phyloP scores from a whole-genome alignment of 148 eudicot species.

The Beta vulgaris region DNA sequence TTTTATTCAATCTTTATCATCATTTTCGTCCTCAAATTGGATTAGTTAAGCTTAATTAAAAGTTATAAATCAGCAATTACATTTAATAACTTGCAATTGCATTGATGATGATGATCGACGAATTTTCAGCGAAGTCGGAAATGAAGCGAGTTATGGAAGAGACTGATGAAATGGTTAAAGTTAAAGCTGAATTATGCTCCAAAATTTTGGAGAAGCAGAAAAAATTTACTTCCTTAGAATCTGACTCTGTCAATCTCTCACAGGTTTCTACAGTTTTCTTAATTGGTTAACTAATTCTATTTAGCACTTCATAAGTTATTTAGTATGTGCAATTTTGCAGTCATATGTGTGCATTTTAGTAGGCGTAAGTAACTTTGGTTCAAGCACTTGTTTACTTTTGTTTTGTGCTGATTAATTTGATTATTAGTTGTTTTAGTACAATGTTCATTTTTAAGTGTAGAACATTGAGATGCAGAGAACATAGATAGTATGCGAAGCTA shows the following conservation, averaged over 20 bases:
- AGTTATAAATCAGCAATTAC: not conserved
- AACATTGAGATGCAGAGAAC: not conserved
- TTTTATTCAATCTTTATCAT: not conserved
- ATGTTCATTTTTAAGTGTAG: not conserved
- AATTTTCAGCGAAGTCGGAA: constrained; percentile 50
- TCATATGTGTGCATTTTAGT: too few species aligned
- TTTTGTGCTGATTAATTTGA: not conserved
- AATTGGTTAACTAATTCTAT: not conserved
- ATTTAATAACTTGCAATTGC: not conserved
- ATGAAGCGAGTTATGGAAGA: constrained; percentile 55
- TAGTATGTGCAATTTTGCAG: not conserved
- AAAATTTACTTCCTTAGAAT: constrained; percentile 54
- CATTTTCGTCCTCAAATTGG: not conserved
- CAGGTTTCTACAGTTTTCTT: constrained; percentile 41
- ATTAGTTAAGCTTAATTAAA: not conserved
- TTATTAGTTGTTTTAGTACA: not conserved
- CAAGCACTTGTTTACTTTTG: too few species aligned
- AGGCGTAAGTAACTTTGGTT: too few species aligned
- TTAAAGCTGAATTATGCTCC: constrained; percentile 59
- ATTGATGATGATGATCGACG: not conserved
- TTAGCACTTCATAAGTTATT: not conserved
- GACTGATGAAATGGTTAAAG: constrained; percentile 49
- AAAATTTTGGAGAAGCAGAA: constrained; percentile 71
- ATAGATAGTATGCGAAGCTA: not conserved
- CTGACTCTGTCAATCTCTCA: constrained; percentile 53